Evolutionary conservation across 805 yeast species (phyloP).

Genomic region (Saccharomycopsis fibuligera): DNA sequence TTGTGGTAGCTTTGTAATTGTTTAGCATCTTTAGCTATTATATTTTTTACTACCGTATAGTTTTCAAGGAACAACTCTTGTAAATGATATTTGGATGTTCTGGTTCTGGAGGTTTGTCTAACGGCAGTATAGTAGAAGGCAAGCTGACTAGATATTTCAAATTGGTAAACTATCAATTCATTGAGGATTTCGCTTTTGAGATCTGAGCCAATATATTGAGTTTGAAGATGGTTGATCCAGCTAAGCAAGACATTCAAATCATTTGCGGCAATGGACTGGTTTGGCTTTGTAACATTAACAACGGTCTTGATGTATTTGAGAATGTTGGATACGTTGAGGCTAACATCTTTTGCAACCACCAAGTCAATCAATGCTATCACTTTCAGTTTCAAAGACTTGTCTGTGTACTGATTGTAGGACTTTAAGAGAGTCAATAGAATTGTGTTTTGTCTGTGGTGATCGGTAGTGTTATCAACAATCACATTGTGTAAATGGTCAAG

Average conservation of each 20-base stretch:
- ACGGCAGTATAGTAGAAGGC: background rate
- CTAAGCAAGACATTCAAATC: slow-evolving; percentile 9
- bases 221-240: slow-evolving; percentile 8
- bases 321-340: background rate
- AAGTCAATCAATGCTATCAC: slow-evolving; percentile 5
- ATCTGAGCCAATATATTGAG: background rate
- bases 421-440: slow-evolving; percentile 6
- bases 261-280: slow-evolving; percentile 2
- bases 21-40: too few species aligned
- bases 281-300: slow-evolving; percentile 6
- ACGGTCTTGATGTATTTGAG: slow-evolving; percentile 2
- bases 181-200: background rate
- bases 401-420: slow-evolving; percentile 4
- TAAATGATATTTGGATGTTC: too few species aligned
- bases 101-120: background rate
- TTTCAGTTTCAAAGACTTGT: background rate
- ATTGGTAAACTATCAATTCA: slow-evolving; percentile 5
- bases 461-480: slow-evolving; percentile 16
- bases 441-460: slow-evolving; percentile 1
- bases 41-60: background rate
- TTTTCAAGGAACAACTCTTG: background rate
- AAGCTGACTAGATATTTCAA: slow-evolving; percentile 8
- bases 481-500: background rate
- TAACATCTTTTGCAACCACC: slow-evolving; percentile 1
- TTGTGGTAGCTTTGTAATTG: too few species aligned